These are phyloP conservation scores for Hymenoscyphus salicellus DNA, from an alignment of 2,329 filamentous ascomycete species.

Conservation along the genomic window DNA sequence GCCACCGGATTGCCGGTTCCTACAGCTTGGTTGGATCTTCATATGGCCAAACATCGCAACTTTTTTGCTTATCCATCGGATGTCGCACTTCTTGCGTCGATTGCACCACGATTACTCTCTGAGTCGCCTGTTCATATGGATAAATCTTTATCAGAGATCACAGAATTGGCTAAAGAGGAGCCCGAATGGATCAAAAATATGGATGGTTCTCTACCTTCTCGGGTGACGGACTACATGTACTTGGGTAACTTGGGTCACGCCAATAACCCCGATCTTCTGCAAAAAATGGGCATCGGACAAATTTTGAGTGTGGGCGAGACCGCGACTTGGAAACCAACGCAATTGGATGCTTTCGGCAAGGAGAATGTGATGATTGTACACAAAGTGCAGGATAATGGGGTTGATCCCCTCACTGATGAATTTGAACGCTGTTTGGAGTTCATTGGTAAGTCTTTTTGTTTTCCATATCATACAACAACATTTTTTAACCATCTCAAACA, in stretches of 20 bases:
- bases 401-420: constrained; percentile 83
- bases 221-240: constrained; percentile 91
- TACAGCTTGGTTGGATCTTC: constrained; percentile 82
- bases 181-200: constrained; percentile 79
- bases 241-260: constrained; percentile 90
- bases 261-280: constrained; percentile 83
- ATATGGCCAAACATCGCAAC: constrained; percentile 77
- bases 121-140: constrained; percentile 59
- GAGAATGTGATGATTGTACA: constrained; percentile 80
- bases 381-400: constrained; percentile 92
- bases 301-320: constrained; percentile 91
- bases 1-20: constrained; percentile 77
- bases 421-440: constrained; percentile 85
- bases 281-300: constrained; percentile 76
- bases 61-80: constrained; percentile 96
- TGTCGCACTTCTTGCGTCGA: constrained; percentile 73
- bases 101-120: constrained; percentile 71
- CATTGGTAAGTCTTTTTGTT: constrained; percentile 66
- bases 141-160: constrained; percentile 52
- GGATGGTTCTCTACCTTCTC: constrained; percentile 87
- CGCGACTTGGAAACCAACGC: constrained; percentile 72
- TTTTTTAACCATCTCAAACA: constrained; percentile 39
- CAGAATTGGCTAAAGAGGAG: constrained; percentile 53
- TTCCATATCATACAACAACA: neutral
- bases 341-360: constrained; percentile 67